Evolutionary conservation across 176 grass and related monocot genomes (phyloP).

Genomic region (Phyllostachys edulis): DNA sequence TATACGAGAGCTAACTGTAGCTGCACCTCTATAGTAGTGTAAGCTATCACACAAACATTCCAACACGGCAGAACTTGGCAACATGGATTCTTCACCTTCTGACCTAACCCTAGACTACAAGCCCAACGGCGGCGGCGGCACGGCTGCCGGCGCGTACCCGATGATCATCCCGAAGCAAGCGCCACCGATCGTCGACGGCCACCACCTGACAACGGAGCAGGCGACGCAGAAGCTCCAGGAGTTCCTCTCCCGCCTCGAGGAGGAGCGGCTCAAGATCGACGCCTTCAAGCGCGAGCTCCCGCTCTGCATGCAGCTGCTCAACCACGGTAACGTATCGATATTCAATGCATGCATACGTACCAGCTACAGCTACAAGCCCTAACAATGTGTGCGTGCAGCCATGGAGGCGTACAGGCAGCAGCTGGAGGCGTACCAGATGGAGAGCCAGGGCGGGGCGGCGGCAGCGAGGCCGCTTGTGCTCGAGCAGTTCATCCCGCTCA

Average conservation of each 20-base stretch:
- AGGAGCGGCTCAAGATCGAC: conserved; percentile 94
- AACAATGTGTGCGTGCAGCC: conserved; percentile 47
- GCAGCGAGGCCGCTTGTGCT: conserved; percentile 60
- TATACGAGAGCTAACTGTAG: conserved; percentile 29
- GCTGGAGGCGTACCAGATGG: conserved; percentile 60
- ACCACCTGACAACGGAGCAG: conserved; percentile 48
- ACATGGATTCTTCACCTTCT: conserved; percentile 77
- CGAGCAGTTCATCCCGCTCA: conserved; percentile 91
- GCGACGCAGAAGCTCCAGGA: conserved; percentile 77
- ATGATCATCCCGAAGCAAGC: conserved; percentile 31
- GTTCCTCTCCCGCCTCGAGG: conserved; percentile 73
- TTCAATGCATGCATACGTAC: neutral
- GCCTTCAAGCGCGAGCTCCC: conserved; percentile 99
- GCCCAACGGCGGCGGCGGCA: conserved; percentile 29
- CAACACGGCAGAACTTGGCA: conserved; percentile 2
- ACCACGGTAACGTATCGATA: conserved; percentile 48
- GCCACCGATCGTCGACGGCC: conserved; percentile 24
- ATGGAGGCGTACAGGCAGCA: conserved; percentile 91
- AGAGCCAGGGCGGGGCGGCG: conserved; percentile 43
- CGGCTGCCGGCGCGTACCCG: neutral
- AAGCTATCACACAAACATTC: neutral
- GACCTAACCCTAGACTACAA: conserved; percentile 94
- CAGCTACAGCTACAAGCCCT: neutral
- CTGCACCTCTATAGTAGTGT: conserved; percentile 1
- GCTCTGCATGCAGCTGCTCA: conserved; percentile 96